Evolutionary conservation across 305 asterid genomes (phyloP).

Genomic region (Fraxinus greggii): DNA sequence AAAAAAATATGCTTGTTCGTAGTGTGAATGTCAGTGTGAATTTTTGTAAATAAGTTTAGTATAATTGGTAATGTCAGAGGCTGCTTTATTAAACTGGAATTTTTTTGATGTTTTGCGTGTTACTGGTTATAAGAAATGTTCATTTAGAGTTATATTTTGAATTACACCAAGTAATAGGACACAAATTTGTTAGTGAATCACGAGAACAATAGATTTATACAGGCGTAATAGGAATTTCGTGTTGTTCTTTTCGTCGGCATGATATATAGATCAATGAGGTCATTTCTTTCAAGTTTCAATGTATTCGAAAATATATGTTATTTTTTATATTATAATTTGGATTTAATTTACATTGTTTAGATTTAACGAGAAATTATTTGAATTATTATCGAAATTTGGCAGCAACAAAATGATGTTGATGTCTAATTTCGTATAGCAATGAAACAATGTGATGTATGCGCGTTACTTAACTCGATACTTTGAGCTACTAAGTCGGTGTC

Average conservation of each 20-base stretch:
- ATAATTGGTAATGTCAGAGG: not conserved
- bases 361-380: not conserved
- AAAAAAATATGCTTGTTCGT: not conserved
- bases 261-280: not conserved
- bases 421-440: not conserved
- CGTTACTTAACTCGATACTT: not conserved
- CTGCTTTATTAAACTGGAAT: not conserved
- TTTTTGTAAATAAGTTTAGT: not conserved
- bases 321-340: not conserved
- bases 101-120: not conserved
- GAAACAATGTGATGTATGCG: not conserved
- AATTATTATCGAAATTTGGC: not conserved
- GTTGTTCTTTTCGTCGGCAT: not conserved
- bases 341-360: not conserved
- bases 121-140: not conserved
- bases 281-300: not conserved
- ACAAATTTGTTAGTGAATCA: not conserved
- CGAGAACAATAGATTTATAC: not conserved
- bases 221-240: not conserved
- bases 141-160: not conserved
- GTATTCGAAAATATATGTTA: not conserved
- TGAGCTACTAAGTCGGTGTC: not conserved
- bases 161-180: not conserved
- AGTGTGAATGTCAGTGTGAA: not conserved
- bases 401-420: not conserved